phyloP scores from a whole-genome alignment of 345 rosid genomes.

The Microcos paniculata region DNA sequence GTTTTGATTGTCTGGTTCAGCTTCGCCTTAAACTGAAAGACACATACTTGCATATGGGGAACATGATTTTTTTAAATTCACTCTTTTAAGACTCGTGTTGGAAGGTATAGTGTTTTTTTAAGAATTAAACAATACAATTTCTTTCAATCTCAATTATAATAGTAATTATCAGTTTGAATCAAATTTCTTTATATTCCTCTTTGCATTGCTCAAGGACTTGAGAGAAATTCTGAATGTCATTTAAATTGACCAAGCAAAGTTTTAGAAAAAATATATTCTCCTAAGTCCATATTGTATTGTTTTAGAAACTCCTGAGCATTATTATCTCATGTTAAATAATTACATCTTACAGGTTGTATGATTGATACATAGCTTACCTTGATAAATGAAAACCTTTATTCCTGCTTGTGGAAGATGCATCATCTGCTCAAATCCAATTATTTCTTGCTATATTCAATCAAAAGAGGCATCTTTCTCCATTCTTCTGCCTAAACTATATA shows the following conservation, averaged over 20 bases:
- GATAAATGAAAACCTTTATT: not conserved
- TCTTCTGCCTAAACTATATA: not conserved
- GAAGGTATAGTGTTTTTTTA: not conserved
- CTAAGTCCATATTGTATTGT: not conserved
- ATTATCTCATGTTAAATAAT: not conserved
- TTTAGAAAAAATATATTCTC: not conserved
- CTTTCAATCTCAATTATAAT: not conserved
- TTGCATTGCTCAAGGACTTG: not conserved
- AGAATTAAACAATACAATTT: not conserved
- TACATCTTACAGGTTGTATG: not conserved
- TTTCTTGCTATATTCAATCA: not conserved
- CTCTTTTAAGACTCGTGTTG: not conserved
- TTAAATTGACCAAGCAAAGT: not conserved
- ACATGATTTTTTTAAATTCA: not conserved
- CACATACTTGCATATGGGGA: not conserved
- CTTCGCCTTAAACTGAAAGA: not conserved
- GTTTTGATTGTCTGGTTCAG: not conserved
- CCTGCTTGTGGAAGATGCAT: not conserved
- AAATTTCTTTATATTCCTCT: not conserved
- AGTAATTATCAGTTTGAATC: not conserved
- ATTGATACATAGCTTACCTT: not conserved
- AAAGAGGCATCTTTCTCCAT: not conserved
- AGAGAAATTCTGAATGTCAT: not conserved
- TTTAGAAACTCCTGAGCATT: not conserved
- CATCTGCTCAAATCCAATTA: not conserved